Conservation (phyloP, 768 basidiomycete genomes). For the Infundibulicybe gibba region DNA sequence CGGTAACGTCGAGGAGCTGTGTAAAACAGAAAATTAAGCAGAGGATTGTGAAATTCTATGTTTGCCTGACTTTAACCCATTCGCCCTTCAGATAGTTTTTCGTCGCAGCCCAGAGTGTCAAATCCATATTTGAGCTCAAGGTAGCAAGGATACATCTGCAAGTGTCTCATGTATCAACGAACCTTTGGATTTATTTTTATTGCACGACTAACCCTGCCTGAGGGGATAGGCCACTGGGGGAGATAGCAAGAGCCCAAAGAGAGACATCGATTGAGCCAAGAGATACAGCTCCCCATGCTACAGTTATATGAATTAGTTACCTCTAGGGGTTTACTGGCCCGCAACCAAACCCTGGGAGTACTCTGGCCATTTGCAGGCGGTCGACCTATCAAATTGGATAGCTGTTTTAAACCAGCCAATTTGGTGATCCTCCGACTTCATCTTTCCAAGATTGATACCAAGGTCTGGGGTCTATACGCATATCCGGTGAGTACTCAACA, state of each 20-base stretch:
- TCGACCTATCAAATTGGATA: conserved; percentile 52
- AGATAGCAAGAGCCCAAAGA: conserved; percentile 53
- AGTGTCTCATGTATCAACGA: not conserved
- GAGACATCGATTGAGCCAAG: conserved; percentile 73
- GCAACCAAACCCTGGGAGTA: conserved; percentile 39
- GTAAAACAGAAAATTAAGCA: not conserved
- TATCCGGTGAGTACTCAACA: conserved; percentile 2
- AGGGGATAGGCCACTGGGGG: conserved; percentile 62
- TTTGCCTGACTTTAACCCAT: conserved; percentile 54
- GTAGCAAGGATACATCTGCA: conserved; percentile 64
- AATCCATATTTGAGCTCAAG: conserved; percentile 73
- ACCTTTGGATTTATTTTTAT: not conserved
- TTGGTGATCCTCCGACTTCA: conserved; percentile 23
- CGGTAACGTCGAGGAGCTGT: conserved; percentile 56
- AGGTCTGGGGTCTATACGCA: conserved; percentile 63
- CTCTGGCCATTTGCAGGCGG: conserved; percentile 42
- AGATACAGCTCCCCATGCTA: conserved; percentile 67
- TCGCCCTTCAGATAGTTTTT: conserved; percentile 72
- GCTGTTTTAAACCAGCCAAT: conserved; percentile 74
- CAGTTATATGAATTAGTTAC: not conserved
- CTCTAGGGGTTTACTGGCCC: not conserved
- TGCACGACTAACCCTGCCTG: conserved; percentile 51
- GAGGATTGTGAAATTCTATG: not conserved
- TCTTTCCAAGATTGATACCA: conserved; percentile 63
- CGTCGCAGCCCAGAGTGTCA: conserved; percentile 61